phyloP scores from a whole-genome alignment of 345 rosid species.

The Eucalyptus victrix region DNA sequence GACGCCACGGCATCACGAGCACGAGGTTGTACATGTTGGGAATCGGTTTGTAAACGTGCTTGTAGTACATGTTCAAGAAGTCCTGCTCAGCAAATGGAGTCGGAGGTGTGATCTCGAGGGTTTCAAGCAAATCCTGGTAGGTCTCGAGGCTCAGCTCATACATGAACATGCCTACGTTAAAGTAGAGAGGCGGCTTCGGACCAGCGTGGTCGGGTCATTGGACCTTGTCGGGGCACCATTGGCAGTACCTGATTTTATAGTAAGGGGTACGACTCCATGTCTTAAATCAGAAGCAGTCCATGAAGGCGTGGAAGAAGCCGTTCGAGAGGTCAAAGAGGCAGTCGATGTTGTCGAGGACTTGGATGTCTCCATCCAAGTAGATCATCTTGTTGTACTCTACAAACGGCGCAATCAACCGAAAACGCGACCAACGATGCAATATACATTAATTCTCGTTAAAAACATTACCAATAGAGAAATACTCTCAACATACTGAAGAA shows the following conservation, averaged over 20 bases:
- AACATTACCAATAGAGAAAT: no score
- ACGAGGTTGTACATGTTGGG: conserved; percentile 24
- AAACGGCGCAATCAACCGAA: not conserved
- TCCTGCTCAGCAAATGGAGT: conserved; percentile 50
- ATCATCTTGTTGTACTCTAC: conserved; percentile 22
- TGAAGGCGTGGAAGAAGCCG: conserved; percentile 27
- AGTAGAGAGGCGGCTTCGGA: conserved; percentile 22
- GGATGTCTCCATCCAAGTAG: conserved; percentile 23
- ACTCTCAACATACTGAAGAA: no score
- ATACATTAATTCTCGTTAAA: not conserved
- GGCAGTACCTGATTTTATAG: conserved; percentile 32
- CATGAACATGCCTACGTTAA: conserved; percentile 41
- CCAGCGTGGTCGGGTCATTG: conserved; percentile 21
- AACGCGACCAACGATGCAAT: not conserved
- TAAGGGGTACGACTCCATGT: conserved; percentile 29
- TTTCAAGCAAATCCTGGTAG: conserved; percentile 12
- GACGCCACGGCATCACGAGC: conserved; percentile 35
- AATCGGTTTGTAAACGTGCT: conserved; percentile 18
- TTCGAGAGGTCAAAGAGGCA: conserved; percentile 10
- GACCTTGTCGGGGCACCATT: conserved; percentile 27
- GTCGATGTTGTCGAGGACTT: conserved; percentile 24
- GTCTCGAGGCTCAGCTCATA: conserved; percentile 22
- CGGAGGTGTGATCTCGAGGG: conserved; percentile 15
- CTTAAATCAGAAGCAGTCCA: conserved; percentile 44
- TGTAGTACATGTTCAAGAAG: conserved; percentile 36